Base-by-base conservation (phyloP, 805 yeast genomes). In the Tetrapisispora iriomotensis region DNA sequence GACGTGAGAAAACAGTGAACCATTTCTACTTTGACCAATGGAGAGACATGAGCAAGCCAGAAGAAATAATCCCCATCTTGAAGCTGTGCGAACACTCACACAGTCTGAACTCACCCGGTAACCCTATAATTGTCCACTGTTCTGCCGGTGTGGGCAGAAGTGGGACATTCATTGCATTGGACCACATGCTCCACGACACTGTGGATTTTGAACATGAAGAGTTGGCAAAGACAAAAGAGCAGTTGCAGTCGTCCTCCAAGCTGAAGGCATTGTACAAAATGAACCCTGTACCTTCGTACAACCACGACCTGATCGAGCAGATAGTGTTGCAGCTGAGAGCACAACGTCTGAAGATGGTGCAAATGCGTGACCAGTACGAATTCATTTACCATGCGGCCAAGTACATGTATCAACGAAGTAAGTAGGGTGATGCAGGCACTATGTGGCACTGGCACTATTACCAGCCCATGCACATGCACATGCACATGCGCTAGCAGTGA, bases 111-210 rank as follows among this genome's bases (percentile, higher is more conserved):
- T 44, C 49, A 7, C 29, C 39, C 1, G 52, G 47, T 3, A 59
- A 54, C 34, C 90, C 92, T 17, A 67, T 79, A 2, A 64, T 87
- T 32, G 83, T 82, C 17, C 98, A 92, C 56, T 92, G 98, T 53
- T 86, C 96, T 5, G 98, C 98, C 0, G 98, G 98, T 1, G 90
- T 94, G 44, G 98, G 98, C 3, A 67, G 98, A 46, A 85, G 97
- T 0, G 98, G 98, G 3, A 86, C 95, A 1, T 83, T 79, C 53
- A 75, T 85, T 43, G 76, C 88, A 9, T 34, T 61, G 20, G 64
- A 60, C 29, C 63, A 61, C 37, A 21, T 61, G 21, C 42, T 57
- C 21, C 60, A 53, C 39, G 51, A 58, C 21, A 56, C 60, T 1
- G 36, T 28, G 13, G 64, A 54, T 34, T 56, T 53, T 26, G 42